Evolutionary conservation across 2,329 filamentous ascomycete species (phyloP).

Genomic region (Coniella vitis): DNA sequence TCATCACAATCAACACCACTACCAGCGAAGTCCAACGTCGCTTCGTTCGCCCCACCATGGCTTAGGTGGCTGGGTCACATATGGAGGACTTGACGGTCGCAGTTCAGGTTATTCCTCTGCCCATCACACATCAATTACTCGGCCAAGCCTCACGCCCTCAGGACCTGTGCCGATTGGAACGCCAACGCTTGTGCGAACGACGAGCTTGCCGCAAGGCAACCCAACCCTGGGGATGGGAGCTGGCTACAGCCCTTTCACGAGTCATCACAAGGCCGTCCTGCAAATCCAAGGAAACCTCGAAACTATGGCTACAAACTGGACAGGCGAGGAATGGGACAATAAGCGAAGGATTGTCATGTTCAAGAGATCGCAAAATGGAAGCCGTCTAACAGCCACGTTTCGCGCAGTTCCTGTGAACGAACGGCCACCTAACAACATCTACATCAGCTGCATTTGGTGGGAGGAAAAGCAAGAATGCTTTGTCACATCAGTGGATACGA

Average conservation of each 20-base stretch:
- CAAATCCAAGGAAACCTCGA: slow-evolving; percentile 83
- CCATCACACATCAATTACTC: slow-evolving; percentile 36
- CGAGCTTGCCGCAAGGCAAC: slow-evolving; percentile 39
- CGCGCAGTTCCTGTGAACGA: slow-evolving; percentile 72
- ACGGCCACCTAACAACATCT: slow-evolving; percentile 75
- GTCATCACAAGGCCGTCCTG: slow-evolving; percentile 65
- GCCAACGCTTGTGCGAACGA: slow-evolving; percentile 50
- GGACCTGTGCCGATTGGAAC: slow-evolving; percentile 35
- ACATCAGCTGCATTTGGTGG: slow-evolving; percentile 98
- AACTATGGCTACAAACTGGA: slow-evolving; percentile 78
- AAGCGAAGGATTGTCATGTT: slow-evolving; percentile 86
- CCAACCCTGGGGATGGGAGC: slow-evolving; percentile 30
- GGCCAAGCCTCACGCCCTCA: slow-evolving; percentile 42
- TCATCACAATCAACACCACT: slow-evolving; percentile 14
- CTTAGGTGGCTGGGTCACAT: slow-evolving; percentile 23
- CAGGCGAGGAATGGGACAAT: slow-evolving; percentile 68
- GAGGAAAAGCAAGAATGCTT: slow-evolving; percentile 84
- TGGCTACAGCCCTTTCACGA: slow-evolving; percentile 68
- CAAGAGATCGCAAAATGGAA: slow-evolving; percentile 72
- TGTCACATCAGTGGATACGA: slow-evolving; percentile 95
- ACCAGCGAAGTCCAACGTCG: slow-evolving; percentile 16
- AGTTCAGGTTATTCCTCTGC: slow-evolving; percentile 37
- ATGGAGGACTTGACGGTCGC: slow-evolving; percentile 32
- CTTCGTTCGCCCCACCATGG: slow-evolving; percentile 23
- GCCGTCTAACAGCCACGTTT: slow-evolving; percentile 75